Conservation (phyloP, 2,329 filamentous ascomycete genomes). For the Aureobasidium melanogenum region DNA sequence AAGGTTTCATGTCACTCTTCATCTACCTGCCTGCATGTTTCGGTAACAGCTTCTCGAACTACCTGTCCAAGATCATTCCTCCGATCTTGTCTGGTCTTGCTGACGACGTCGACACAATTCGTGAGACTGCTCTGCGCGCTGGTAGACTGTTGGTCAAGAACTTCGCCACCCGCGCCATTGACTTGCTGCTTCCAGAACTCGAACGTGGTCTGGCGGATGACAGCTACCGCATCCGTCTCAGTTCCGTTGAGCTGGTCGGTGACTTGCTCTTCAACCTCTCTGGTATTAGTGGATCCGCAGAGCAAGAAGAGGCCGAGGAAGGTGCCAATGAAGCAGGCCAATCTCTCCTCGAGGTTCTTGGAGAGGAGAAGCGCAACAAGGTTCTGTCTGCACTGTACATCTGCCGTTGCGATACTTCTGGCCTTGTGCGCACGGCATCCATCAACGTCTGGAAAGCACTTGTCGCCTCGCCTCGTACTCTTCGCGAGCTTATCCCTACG, state of each 20-base stretch:
- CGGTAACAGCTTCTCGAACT: conserved; percentile 95
- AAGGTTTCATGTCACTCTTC: conserved; percentile 99
- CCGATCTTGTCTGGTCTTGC: conserved; percentile 89
- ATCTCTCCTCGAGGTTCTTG: conserved; percentile 88
- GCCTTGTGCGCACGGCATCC: conserved; percentile 79
- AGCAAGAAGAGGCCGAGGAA: conserved; percentile 71
- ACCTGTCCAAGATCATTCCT: conserved; percentile 90
- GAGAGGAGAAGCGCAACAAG: conserved; percentile 93
- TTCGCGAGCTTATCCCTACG: conserved; percentile 92
- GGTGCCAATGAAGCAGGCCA: conserved; percentile 77
- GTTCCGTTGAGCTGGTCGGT: conserved; percentile 93
- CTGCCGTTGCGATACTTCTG: conserved; percentile 92
- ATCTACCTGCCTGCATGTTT: conserved; percentile 99
- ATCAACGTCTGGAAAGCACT: conserved; percentile 95
- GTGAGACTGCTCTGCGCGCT: conserved; percentile 90
- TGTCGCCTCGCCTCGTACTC: conserved; percentile 80
- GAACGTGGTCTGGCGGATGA: conserved; percentile 96
- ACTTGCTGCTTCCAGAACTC: conserved; percentile 85
- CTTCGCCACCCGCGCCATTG: conserved; percentile 89
- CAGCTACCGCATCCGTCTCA: conserved; percentile 94
- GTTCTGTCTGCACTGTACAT: conserved; percentile 96
- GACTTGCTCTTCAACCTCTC: conserved; percentile 97
- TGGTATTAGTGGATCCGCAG: conserved; percentile 73
- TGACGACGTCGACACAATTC: conserved; percentile 92
- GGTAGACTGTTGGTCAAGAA: conserved; percentile 96